Base-by-base conservation (phyloP, 2,329 filamentous ascomycete species). In the Diaporthe vaccinii region DNA sequence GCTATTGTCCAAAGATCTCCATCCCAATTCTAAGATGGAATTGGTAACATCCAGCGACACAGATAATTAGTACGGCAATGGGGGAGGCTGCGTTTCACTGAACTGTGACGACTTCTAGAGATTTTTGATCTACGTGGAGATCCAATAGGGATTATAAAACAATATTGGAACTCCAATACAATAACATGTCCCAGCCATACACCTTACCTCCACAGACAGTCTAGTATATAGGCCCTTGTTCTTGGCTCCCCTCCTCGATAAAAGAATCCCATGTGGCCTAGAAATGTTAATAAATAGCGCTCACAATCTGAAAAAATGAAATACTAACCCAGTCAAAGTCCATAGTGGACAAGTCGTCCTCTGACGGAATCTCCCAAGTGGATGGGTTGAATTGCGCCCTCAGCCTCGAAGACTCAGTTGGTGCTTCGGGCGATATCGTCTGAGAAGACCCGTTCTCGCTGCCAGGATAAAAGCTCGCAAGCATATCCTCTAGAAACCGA, bases 271-370 rank as follows among this genome's bases (percentile, higher is more conserved):
- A 82, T 41, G 75, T 77, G 61, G 72, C 75, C 81, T 81, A 34
- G 41, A 4, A 28, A 39, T 20, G 44, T 74, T 39, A 75, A 59
- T 73, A 17, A 51, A 15, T 20, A 15, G 55, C 22, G 57, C 58
- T 25, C 12, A 15, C 51, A 3, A 49, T 25, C 31, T 36, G 20
- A 4, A 14, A 14, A 59, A 22, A 46, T 31, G 46, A 2, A 41
- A 76, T 10, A 51, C 77, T 59, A 59, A 82, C 80, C 80, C 80
- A 82, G 49, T 82, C 80, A 69, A 82, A 76, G 41, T 81, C 78
- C 75, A 81, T 78, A 12, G 78, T 75, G 36, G 34, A 59, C 31
- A 68, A 59, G 10, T 76, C 59, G 22, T 76, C 62, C 14, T 78
- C 76, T 39, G 77, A 75, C 22, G 49, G 62, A 20, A 74, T 10